phyloP scores from a whole-genome alignment of 2,329 filamentous ascomycete genomes.

The Paramyrothecium roridum region DNA sequence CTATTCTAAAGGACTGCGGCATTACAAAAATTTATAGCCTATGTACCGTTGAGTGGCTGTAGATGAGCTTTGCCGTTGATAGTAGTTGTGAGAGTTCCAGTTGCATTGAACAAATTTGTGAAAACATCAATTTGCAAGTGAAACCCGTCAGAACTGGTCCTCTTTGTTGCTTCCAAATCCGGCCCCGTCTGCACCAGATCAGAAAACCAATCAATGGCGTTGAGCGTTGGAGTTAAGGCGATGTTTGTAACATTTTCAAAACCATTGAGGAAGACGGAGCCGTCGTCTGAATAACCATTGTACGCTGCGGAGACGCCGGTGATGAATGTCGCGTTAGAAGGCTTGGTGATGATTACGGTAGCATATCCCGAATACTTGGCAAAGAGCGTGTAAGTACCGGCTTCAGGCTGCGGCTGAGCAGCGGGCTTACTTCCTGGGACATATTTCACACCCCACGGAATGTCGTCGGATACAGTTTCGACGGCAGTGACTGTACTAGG shows the following conservation, averaged over 20 bases:
- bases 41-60: slow-evolving; percentile 4
- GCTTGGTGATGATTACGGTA: neutral
- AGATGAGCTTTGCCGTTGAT: neutral
- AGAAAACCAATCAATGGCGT: slow-evolving; percentile 33
- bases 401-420: slow-evolving; percentile 16
- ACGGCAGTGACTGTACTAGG: slow-evolving; percentile 13
- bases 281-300: slow-evolving; percentile 32
- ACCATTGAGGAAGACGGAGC: slow-evolving; percentile 25
- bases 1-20: neutral
- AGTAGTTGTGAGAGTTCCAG: slow-evolving; percentile 6
- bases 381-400: neutral
- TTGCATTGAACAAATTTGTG: slow-evolving; percentile 7
- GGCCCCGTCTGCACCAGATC: slow-evolving; percentile 29
- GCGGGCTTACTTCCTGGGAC: neutral
- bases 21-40: neutral
- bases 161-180: slow-evolving; percentile 6
- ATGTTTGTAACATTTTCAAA: slow-evolving; percentile 27
- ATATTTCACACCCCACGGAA: neutral
- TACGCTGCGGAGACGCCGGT: slow-evolving; percentile 29
- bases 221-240: slow-evolving; percentile 15
- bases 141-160: slow-evolving; percentile 3
- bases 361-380: neutral
- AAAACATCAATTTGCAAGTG: slow-evolving; percentile 6
- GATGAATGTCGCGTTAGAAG: slow-evolving; percentile 2
- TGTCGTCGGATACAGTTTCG: neutral